These are phyloP conservation scores for Rhizophora apiculata DNA, from an alignment of 345 rosid genomes.

Conservation along the genomic window DNA sequence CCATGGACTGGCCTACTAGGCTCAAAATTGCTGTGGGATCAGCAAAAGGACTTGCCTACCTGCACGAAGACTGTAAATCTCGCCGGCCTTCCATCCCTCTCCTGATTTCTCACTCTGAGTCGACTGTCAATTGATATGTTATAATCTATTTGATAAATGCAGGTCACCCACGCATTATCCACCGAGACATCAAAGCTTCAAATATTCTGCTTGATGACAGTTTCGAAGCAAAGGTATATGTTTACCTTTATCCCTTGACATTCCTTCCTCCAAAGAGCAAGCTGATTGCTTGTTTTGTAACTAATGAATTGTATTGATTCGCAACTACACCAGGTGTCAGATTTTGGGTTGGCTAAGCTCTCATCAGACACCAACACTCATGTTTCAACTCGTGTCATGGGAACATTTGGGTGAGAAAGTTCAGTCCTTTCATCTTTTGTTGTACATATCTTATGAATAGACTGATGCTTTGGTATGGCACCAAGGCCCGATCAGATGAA, in stretches of 20 bases:
- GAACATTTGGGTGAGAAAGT: conserved; percentile 73
- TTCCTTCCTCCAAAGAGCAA: neutral
- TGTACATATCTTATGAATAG: neutral
- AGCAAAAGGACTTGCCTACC: conserved; percentile 89
- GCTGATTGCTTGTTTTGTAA: neutral
- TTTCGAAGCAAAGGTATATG: conserved; percentile 68
- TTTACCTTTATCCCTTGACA: no score
- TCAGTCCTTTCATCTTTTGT: no score
- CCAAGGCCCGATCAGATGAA: neutral
- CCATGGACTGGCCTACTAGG: conserved; percentile 70
- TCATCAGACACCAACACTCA: conserved; percentile 65
- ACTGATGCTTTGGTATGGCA: neutral
- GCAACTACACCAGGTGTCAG: conserved; percentile 57
- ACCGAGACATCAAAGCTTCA: conserved; percentile 84
- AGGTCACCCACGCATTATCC: conserved; percentile 93
- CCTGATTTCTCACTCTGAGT: neutral
- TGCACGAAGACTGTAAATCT: conserved; percentile 91
- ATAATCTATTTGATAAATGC: conserved; percentile 5
- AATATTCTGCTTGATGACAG: conserved; percentile 76
- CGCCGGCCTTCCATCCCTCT: neutral
- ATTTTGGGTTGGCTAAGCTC: conserved; percentile 91
- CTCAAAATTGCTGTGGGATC: conserved; percentile 82
- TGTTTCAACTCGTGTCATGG: conserved; percentile 94
- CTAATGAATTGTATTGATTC: neutral
- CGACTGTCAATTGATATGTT: neutral